Conservation (phyloP, 805 yeast genomes). For the Cyberlindnera mrakii region DNA sequence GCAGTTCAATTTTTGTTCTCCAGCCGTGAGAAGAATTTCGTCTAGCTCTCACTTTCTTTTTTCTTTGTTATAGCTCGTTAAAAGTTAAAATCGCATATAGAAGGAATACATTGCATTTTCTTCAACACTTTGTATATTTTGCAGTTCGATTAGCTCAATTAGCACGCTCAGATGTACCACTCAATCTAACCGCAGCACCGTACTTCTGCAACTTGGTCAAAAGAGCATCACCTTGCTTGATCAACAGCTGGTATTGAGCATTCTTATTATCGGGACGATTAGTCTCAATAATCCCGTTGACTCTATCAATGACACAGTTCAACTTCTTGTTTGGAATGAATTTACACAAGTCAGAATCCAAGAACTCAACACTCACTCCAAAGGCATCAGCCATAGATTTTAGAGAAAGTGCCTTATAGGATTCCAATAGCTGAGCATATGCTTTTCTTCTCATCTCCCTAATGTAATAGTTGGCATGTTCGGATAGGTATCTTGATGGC, state of each 20-base stretch:
- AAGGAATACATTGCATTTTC: not conserved
- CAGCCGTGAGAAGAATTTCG: conserved; percentile 35
- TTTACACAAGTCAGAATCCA: conserved; percentile 82
- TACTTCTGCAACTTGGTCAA: conserved; percentile 93
- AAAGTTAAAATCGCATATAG: too few species aligned
- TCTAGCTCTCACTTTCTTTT: conserved; percentile 14
- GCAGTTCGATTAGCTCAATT: not conserved
- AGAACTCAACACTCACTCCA: conserved; percentile 80
- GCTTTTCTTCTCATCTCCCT: conserved; percentile 95
- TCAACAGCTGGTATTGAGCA: conserved; percentile 81
- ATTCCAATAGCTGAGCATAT: conserved; percentile 87
- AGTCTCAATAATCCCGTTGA: conserved; percentile 91
- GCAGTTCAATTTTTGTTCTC: conserved; percentile 78
- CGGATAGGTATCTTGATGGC: conserved; percentile 59
- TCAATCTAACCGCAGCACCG: conserved; percentile 93
- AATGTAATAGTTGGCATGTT: conserved; percentile 78
- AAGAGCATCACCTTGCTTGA: conserved; percentile 88
- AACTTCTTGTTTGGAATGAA: conserved; percentile 90
- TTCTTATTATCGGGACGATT: conserved; percentile 96
- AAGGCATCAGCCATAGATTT: conserved; percentile 93
- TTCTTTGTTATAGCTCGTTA: not conserved
- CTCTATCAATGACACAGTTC: conserved; percentile 93
- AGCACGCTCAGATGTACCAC: conserved; percentile 82
- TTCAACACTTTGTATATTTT: not conserved
- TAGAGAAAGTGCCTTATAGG: conserved; percentile 84